These are phyloP conservation scores for Aureobasidium melanogenum DNA, from an alignment of 2,329 filamentous ascomycete species.

Conservation along the genomic window DNA sequence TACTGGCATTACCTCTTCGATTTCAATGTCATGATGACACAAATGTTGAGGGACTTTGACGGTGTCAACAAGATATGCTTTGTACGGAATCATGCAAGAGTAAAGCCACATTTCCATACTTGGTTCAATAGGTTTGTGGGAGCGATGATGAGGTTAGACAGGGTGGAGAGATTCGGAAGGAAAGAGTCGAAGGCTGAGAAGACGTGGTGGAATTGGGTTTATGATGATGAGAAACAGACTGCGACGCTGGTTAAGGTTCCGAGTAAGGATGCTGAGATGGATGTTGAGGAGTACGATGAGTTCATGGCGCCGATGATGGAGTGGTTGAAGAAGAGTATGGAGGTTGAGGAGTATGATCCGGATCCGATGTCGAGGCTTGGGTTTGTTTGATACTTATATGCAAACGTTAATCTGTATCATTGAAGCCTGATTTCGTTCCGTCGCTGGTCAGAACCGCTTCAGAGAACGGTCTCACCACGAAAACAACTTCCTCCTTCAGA, in stretches of 20 bases:
- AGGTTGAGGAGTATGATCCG: slow-evolving; percentile 29
- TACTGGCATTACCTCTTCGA: slow-evolving; percentile 29
- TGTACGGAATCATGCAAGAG: slow-evolving; percentile 25
- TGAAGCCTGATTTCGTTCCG: background rate
- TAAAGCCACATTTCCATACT: slow-evolving; percentile 29
- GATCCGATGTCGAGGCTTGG: slow-evolving; percentile 23
- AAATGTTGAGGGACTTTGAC: slow-evolving; percentile 26
- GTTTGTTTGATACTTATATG: background rate
- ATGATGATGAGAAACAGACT: slow-evolving; percentile 21
- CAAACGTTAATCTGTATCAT: background rate
- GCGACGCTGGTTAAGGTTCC: slow-evolving; percentile 24
- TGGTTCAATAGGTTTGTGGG: slow-evolving; percentile 33
- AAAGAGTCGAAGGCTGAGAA: slow-evolving; percentile 22
- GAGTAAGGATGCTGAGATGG: slow-evolving; percentile 22
- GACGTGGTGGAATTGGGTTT: slow-evolving; percentile 34
- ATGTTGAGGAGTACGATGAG: slow-evolving; percentile 30
- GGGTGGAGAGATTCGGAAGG: slow-evolving; percentile 30
- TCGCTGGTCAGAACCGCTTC: background rate
- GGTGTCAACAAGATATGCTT: slow-evolving; percentile 28
- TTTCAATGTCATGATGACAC: slow-evolving; percentile 24
- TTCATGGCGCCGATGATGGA: slow-evolving; percentile 29
- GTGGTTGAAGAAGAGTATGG: slow-evolving; percentile 26
- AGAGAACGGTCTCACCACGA: too few species aligned
- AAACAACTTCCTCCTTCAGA: too few species aligned
- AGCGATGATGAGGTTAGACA: slow-evolving; percentile 32